These are phyloP conservation scores for Brassica hybrid DNA, from an alignment of 441 rosid genomes.

Conservation along the genomic window DNA sequence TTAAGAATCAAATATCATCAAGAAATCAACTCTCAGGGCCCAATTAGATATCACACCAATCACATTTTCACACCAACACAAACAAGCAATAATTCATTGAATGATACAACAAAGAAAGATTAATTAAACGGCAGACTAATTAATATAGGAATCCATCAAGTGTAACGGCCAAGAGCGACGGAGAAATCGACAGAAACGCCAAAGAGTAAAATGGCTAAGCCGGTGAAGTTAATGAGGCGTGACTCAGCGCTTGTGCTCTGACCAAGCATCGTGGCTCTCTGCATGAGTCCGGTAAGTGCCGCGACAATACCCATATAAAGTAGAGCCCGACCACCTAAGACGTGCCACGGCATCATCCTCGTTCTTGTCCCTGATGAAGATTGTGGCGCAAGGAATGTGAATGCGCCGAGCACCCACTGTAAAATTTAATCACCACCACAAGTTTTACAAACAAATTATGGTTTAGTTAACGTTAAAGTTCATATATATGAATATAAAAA, in stretches of 20 bases:
- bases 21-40: conserved; percentile 24
- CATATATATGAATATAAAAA: neutral
- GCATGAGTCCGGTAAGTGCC: conserved; percentile 80
- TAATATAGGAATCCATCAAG: conserved; percentile 33
- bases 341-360: conserved; percentile 73
- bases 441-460: neutral
- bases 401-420: conserved; percentile 78
- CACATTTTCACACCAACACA: conserved; percentile 33
- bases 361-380: conserved; percentile 26
- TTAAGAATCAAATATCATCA: conserved; percentile 27
- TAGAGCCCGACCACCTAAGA: conserved; percentile 72
- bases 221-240: conserved; percentile 73
- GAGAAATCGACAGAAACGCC: conserved; percentile 82
- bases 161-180: conserved; percentile 69
- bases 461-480: neutral
- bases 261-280: conserved; percentile 47
- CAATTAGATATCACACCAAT: conserved; percentile 33
- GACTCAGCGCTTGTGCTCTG: conserved; percentile 46
- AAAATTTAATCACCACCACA: conserved; percentile 9
- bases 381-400: conserved; percentile 48
- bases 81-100: conserved; percentile 21
- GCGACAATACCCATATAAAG: conserved; percentile 74
- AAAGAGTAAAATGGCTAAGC: conserved; percentile 67
- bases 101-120: conserved; percentile 4
- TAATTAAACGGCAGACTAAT: neutral